phyloP scores from a whole-genome alignment of 2,329 filamentous ascomycete genomes.

The Microsporum canis region DNA sequence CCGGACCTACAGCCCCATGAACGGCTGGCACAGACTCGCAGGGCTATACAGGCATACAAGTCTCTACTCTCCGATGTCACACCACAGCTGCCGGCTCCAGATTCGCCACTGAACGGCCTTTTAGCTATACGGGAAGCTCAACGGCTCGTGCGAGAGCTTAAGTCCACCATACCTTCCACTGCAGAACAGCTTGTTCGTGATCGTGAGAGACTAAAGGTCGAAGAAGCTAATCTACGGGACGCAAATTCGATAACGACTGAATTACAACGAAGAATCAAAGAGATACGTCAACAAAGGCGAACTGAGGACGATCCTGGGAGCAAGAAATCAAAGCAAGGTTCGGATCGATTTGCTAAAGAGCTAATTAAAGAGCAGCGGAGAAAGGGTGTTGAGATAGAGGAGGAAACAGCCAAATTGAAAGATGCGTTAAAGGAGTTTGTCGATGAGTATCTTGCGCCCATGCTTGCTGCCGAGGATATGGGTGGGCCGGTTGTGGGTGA shows the following conservation, averaged over 20 bases:
- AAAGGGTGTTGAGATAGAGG: constrained; percentile 50
- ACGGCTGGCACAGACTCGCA: constrained; percentile 37
- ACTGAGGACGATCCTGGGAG: constrained; percentile 37
- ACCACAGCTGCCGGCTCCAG: constrained; percentile 54
- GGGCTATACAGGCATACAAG: constrained; percentile 55
- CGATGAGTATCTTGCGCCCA: constrained; percentile 55
- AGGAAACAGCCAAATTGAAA: constrained; percentile 50
- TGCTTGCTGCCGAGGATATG: constrained; percentile 72
- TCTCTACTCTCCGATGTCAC: constrained; percentile 47
- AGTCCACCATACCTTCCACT: constrained; percentile 42
- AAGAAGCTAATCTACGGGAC: constrained; percentile 39
- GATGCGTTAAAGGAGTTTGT: constrained; percentile 59
- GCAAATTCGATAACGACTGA: constrained; percentile 36
- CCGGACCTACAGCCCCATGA: constrained; percentile 20
- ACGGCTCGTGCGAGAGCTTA: constrained; percentile 53
- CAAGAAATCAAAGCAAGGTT: constrained; percentile 38
- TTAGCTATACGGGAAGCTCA: constrained; percentile 59
- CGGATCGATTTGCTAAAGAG: constrained; percentile 52
- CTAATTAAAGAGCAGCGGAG: constrained; percentile 49
- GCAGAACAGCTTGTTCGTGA: constrained; percentile 30
- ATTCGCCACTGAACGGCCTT: constrained; percentile 59
- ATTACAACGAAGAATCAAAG: constrained; percentile 48
- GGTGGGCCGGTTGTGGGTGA: constrained; percentile 75
- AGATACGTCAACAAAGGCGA: constrained; percentile 43
- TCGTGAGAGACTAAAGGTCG: constrained; percentile 32